Base-by-base conservation (phyloP, 345 rosid species). In the Arabidopsis suecica region DNA sequence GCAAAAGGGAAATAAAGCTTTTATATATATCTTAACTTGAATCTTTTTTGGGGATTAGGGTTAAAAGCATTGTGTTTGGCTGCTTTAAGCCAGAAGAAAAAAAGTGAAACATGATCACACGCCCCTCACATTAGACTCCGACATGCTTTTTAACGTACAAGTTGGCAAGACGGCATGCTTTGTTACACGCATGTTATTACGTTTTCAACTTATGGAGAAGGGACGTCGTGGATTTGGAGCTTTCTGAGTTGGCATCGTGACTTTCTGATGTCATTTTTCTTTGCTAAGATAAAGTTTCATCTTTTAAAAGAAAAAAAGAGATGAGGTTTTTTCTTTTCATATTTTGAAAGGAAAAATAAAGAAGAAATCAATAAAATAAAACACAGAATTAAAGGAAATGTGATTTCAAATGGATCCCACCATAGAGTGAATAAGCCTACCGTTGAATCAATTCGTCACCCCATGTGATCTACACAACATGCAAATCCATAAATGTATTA, bases 171-270 rank as follows among this genome's bases (percentile, higher is more conserved):
- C 28, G 37, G 47, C 53, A 57, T 28, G 44, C 38, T 12, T 38
- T 28, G 30, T 28, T 28, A 28, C 30, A 28, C 48, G 1, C 48
- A 44, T 44, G 48, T 44, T 13, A 44, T 42, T 42, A 42, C 47
- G 47, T 42, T 28, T 28, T 28, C 30, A 65, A 68, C 69, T 55
- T 61, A 32, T 62, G 53, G 14, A n/a, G 65, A 60, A 30, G 40
- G 23, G 11, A 12, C 30, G 50, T 77, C 50, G 81, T 81, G 87
- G 79, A 60, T 44, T 36, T 68, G 32, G 61, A 68, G 41, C 79
- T 76, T 86, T 85, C 72, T 80, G 83, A 89, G 84, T 36, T 83
- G 91, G 84, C 83, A 76, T 34, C 38, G 50, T 77, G 45, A 63
- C 88, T 82, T 86, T 86, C 38, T 83, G 86, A 86, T 61, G 83